Evolutionary conservation across 164 flowering plant species (phyloP), one percentile per base, ranked within the genome.

Genomic region (Cinnamomum micranthum): DNA sequence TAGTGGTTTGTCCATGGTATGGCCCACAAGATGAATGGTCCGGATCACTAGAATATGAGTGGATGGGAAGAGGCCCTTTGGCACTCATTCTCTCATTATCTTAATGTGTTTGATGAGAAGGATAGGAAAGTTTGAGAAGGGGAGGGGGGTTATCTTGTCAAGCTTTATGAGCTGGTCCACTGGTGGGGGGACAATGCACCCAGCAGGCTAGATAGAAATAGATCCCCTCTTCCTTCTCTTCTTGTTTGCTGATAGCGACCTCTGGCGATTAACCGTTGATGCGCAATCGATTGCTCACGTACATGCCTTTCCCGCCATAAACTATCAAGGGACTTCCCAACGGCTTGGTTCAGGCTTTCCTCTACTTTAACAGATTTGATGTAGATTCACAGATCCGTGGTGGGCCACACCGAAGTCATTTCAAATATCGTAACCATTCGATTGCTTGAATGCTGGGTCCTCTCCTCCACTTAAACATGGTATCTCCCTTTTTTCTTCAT

Each of bases 161-260:
- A 67, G n/a, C 69, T 67, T 67, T 67, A 67, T 28, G 22, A 31
- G 50, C 28, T 33, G 69, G 69, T 13, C 50, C 67, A 23, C 28
- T 35, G 27, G 60, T 55, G 47, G 62, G 64, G 71, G 71, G 71
- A 69, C 71, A 67, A 19, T 19, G 69, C 69, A 50, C 47, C 69
- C 69, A 35, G 41, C 69, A 67, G 23, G 69, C 69, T 33, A 67
- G 47, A 33, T 67, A 67, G 47, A 67, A 31, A 67, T 28, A 28
- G 14, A 6, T 67, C 19, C n/a, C n/a, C 28, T 67, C 28, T 67
- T 67, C 69, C 28, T 67, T 33, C 28, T 28, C 6, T 67, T 67
- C 20, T 15, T 67, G 41, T 28, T 31, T 0, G 69, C 10, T 28
- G 69, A 67, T 17, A 15, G 47, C 15, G 50, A 67, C 50, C 35